These are phyloP conservation scores for Chytriomyces sp. DNA, from an alignment of 192 early-diverging fungal species.

Conservation along the genomic window DNA sequence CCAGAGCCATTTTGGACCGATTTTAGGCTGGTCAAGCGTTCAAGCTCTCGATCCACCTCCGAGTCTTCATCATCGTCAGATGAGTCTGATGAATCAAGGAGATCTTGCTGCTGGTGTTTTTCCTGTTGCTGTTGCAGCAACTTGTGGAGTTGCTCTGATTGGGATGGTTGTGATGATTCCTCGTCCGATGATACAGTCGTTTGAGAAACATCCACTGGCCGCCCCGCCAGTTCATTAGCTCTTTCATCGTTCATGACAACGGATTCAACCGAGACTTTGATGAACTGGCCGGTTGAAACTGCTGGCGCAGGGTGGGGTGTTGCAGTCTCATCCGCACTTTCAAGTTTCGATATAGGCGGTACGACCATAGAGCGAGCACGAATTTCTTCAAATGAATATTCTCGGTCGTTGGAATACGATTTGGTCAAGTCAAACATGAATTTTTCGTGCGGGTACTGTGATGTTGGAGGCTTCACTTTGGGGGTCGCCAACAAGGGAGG, in stretches of 20 bases:
- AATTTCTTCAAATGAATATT: slow-evolving; percentile 49
- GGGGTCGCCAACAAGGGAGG: background rate
- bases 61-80: slow-evolving; percentile 35
- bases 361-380: slow-evolving; percentile 14
- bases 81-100: background rate
- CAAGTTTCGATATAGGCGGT: too few relatives aligned
- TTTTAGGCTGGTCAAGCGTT: slow-evolving; percentile 10
- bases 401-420: slow-evolving; percentile 23
- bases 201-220: too few relatives aligned
- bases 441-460: background rate
- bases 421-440: background rate
- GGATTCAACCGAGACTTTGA: too few relatives aligned
- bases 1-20: slow-evolving; percentile 2
- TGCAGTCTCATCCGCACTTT: too few relatives aligned
- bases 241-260: too few relatives aligned
- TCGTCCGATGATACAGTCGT: background rate
- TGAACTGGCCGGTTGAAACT: too few relatives aligned
- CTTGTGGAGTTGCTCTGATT: background rate
- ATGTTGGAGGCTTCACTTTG: background rate
- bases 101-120: background rate
- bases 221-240: too few relatives aligned
- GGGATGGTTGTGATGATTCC: background rate
- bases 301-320: too few relatives aligned
- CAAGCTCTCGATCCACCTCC: slow-evolving; percentile 31
- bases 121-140: background rate